Percentiles rank a stretch among this genome's conserved stretches.
These are phyloP conservation scores for Fragaria iinumae DNA, from an alignment of 306 rosid species.

Conservation along the genomic window DNA sequence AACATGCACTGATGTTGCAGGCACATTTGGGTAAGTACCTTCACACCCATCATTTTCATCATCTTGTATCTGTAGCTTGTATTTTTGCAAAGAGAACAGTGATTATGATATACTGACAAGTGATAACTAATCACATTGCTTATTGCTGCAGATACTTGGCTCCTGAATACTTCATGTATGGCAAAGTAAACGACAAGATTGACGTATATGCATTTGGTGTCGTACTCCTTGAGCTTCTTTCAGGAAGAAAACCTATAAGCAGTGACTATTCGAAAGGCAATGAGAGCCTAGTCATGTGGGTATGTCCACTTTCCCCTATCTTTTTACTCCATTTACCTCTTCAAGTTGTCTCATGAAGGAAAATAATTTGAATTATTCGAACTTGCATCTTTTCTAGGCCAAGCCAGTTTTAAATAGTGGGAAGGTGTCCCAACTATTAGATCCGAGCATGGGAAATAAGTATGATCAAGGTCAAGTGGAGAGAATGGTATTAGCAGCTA, in stretches of 20 bases:
- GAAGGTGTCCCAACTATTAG: conserved; percentile 66
- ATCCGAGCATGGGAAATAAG: conserved; percentile 59
- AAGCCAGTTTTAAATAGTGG: conserved; percentile 69
- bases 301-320: conserved; percentile 39
- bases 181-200: conserved; percentile 85
- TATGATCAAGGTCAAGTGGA: conserved; percentile 69
- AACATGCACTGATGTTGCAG: conserved; percentile 93
- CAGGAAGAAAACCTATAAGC: conserved; percentile 91
- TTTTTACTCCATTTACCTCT: not conserved
- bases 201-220: conserved; percentile 94
- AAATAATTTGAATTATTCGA: conserved; percentile 5
- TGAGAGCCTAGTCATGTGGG: conserved; percentile 98
- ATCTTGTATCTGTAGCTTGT: conserved; percentile 3
- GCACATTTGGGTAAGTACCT: conserved; percentile 89
- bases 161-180: conserved; percentile 97
- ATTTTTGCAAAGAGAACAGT: not conserved
- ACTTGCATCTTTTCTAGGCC: conserved; percentile 58
- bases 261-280: conserved; percentile 76
- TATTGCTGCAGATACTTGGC: conserved; percentile 78
- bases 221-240: conserved; percentile 90
- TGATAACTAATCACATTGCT: not conserved
- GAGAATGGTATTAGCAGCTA: conserved; percentile 81
- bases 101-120: not conserved
- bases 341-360: conserved; percentile 20
- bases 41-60: conserved; percentile 5